Conservation (phyloP, 2,329 filamentous ascomycete species). For the Eurotiales sp. region DNA sequence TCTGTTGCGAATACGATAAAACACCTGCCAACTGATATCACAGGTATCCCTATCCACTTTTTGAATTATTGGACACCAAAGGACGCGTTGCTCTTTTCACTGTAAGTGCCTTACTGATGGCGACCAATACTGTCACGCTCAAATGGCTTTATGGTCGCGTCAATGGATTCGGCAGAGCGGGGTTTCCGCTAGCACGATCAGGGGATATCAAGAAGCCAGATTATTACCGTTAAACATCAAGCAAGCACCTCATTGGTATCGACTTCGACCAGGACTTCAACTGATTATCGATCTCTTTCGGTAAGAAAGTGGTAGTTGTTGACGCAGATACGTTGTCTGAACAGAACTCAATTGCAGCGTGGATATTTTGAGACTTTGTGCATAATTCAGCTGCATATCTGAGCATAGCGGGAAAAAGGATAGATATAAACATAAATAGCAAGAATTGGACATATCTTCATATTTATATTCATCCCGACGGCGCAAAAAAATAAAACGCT, state of each 20-base stretch:
- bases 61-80: slow-evolving; percentile 61
- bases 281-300: no score
- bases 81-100: slow-evolving; percentile 68
- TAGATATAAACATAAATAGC: not conserved
- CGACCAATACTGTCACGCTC: slow-evolving; percentile 62
- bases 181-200: slow-evolving; percentile 23
- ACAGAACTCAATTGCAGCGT: not conserved
- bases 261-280: no score
- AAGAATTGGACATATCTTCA: no score
- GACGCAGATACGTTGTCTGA: not conserved
- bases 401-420: not conserved
- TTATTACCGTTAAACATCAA: slow-evolving; percentile 7
- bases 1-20: no score
- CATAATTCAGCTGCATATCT: not conserved
- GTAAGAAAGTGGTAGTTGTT: not conserved
- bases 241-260: no score
- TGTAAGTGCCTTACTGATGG: slow-evolving; percentile 67
- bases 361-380: not conserved
- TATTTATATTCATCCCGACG: not conserved
- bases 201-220: slow-evolving; percentile 28
- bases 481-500: not conserved
- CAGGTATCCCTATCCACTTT: slow-evolving; percentile 84
- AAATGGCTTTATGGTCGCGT: slow-evolving; percentile 64
- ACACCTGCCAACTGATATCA: slow-evolving; percentile 1
- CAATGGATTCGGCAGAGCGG: slow-evolving; percentile 32